Percentiles rank a stretch among this genome's conserved stretches.
Conservation (phyloP, 768 basidiomycete species). For the Macrolepiota albuminosa region DNA sequence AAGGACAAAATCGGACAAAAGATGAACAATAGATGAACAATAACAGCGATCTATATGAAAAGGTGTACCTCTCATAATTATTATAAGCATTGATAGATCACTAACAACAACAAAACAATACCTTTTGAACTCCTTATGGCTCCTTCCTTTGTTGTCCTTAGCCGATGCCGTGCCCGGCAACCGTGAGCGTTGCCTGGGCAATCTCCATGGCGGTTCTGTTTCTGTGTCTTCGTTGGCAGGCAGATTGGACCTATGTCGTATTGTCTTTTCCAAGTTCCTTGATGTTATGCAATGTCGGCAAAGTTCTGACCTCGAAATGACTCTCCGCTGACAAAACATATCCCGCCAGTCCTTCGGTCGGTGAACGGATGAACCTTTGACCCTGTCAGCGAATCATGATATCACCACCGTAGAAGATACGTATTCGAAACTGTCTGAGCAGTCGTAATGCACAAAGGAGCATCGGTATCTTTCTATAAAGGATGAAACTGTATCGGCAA, state of each 20-base stretch:
- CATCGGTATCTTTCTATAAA: constrained; percentile 5
- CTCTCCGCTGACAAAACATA: not conserved
- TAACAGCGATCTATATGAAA: constrained; percentile 13
- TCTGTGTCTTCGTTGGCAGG: constrained; percentile 13
- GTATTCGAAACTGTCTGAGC: not conserved
- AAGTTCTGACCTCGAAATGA: not conserved
- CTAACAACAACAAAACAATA: constrained; percentile 15
- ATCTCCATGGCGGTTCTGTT: constrained; percentile 12
- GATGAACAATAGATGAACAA: constrained; percentile 13
- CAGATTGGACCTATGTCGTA: constrained; percentile 7
- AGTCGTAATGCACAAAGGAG: not conserved
- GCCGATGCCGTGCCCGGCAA: constrained; percentile 4
- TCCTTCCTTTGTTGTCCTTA: constrained; percentile 11
- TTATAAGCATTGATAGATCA: constrained; percentile 5
- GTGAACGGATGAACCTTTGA: not conserved
- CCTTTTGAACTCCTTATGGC: constrained; percentile 9
- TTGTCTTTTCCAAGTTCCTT: not conserved
- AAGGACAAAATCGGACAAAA: constrained; percentile 15
- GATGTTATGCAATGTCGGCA: not conserved
- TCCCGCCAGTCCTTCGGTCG: not conserved
- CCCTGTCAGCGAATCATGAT: not conserved
- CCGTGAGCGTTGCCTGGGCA: constrained; percentile 13
- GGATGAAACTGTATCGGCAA: constrained; percentile 9
- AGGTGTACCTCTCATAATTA: constrained; percentile 10
- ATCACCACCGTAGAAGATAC: not conserved